These are phyloP conservation scores for Phaffia australis DNA, from an alignment of 768 basidiomycete genomes.

Conservation along the genomic window DNA sequence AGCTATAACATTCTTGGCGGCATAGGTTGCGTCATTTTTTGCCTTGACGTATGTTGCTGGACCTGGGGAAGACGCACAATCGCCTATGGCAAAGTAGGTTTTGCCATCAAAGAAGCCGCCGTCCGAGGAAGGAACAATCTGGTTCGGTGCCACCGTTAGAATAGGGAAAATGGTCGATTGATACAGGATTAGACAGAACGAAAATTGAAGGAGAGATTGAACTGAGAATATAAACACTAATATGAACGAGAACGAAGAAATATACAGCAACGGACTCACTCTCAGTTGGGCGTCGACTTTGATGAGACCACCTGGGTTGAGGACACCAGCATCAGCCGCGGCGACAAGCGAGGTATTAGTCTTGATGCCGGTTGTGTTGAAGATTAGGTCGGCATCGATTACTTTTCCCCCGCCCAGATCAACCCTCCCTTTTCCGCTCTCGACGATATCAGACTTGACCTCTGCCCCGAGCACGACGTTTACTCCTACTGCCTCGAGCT, in stretches of 20 bases:
- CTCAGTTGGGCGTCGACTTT: slow-evolving; percentile 4
- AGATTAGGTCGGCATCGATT: slow-evolving; percentile 15
- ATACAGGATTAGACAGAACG: background rate
- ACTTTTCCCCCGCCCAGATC: background rate
- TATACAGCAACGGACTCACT: background rate
- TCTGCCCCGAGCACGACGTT: slow-evolving; percentile 4
- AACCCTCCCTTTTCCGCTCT: slow-evolving; percentile 7
- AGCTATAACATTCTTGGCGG: slow-evolving; percentile 11
- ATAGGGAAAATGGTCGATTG: background rate
- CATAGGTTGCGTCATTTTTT: background rate
- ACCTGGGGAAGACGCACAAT: slow-evolving; percentile 6
- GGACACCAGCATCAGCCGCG: background rate
- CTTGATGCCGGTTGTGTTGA: slow-evolving; percentile 17
- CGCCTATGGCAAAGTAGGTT: slow-evolving; percentile 18
- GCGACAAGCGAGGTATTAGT: slow-evolving; percentile 10
- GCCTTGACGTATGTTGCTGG: slow-evolving; percentile 13
- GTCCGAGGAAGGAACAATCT: too few relatives aligned
- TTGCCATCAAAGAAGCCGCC: too few relatives aligned
- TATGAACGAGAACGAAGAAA: background rate
- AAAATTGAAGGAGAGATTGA: background rate
- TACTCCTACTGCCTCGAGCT: slow-evolving; percentile 4
- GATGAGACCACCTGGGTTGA: slow-evolving; percentile 6
- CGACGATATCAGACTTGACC: background rate
- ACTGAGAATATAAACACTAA: background rate
- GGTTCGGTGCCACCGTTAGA: background rate